phyloP scores from a whole-genome alignment of 805 yeast genomes.

The Lipomyces sp. region DNA sequence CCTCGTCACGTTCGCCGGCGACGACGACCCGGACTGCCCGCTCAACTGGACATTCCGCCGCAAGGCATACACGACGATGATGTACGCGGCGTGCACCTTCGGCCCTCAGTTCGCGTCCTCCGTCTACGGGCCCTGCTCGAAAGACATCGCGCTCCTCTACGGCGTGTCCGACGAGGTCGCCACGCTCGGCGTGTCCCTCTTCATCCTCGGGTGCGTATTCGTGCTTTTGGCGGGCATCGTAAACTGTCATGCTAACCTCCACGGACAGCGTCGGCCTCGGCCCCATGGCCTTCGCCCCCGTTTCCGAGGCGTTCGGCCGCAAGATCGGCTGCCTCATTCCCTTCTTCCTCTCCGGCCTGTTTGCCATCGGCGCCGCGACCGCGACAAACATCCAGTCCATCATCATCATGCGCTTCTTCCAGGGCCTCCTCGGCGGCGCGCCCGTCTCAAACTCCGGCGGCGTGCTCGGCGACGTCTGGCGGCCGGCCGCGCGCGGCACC shows the following conservation, averaged over 20 bases:
- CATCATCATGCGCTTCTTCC: constrained; percentile 67
- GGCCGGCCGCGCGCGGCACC: constrained; percentile 50
- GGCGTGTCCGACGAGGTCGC: constrained; percentile 18
- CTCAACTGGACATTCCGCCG: constrained; percentile 24
- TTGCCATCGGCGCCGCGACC: constrained; percentile 36
- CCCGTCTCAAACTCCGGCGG: constrained; percentile 85
- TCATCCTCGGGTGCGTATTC: constrained; percentile 52
- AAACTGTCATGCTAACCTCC: not conserved
- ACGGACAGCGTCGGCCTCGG: constrained; percentile 59
- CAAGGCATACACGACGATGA: constrained; percentile 19
- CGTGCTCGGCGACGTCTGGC: constrained; percentile 61
- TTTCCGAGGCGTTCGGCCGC: constrained; percentile 71
- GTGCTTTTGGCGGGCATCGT: not conserved
- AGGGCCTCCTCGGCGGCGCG: constrained; percentile 76
- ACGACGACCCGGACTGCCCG: constrained; percentile 25
- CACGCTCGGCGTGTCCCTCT: constrained; percentile 33
- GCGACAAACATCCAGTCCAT: constrained; percentile 52
- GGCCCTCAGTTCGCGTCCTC: constrained; percentile 29
- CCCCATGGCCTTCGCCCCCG: constrained; percentile 77
- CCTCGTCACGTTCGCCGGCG: constrained; percentile 33
- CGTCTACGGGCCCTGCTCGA: constrained; percentile 16
- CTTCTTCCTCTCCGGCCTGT: constrained; percentile 29
- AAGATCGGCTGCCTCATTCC: constrained; percentile 58
- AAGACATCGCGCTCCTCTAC: constrained; percentile 10
- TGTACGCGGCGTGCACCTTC: constrained; percentile 25